Evolutionary conservation across 495 filamentous ascomycete genomes (phyloP).

Genomic region (Penicillium lagena): DNA sequence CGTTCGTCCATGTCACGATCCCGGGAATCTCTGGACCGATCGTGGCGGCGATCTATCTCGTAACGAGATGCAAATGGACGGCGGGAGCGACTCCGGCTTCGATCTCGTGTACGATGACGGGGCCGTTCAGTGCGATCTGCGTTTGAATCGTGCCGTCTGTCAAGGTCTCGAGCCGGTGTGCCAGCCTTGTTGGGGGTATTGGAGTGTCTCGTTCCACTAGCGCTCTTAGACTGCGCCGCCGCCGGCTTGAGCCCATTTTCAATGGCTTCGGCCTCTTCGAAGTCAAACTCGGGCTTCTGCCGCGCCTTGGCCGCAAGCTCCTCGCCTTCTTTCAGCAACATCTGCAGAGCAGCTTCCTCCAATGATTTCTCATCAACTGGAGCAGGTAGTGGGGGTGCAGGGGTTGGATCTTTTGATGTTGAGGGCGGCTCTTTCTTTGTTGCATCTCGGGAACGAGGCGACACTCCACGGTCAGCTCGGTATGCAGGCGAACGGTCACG

Average conservation of each 20-base stretch:
- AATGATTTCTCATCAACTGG: constrained; percentile 49
- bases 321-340: constrained; percentile 54
- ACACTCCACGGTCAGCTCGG: constrained; percentile 31
- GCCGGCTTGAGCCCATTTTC: constrained; percentile 39
- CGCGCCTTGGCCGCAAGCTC: constrained; percentile 54
- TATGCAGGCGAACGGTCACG: constrained; percentile 29
- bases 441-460: constrained; percentile 30
- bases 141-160: constrained; percentile 21
- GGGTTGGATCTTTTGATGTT: constrained; percentile 33
- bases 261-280: constrained; percentile 43
- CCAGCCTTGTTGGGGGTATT: constrained; percentile 20
- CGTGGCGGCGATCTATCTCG: constrained; percentile 26
- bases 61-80: constrained; percentile 24
- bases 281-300: constrained; percentile 53
- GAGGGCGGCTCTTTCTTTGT: constrained; percentile 29
- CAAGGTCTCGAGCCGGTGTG: constrained; percentile 21
- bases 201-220: constrained; percentile 23
- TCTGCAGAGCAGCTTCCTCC: constrained; percentile 49
- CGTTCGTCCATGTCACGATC: constrained; percentile 31
- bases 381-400: constrained; percentile 24
- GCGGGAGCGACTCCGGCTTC: constrained; percentile 28
- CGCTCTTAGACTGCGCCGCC: constrained; percentile 12
- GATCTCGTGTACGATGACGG: constrained; percentile 19
- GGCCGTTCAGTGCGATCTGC: constrained; percentile 22
- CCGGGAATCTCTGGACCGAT: constrained; percentile 29